A percentile compares a stretch with the other conserved stretches of the same genome.
These are phyloP conservation scores for Neurospora sp. DNA, from an alignment of 495 filamentous ascomycete genomes.

Conservation along the genomic window DNA sequence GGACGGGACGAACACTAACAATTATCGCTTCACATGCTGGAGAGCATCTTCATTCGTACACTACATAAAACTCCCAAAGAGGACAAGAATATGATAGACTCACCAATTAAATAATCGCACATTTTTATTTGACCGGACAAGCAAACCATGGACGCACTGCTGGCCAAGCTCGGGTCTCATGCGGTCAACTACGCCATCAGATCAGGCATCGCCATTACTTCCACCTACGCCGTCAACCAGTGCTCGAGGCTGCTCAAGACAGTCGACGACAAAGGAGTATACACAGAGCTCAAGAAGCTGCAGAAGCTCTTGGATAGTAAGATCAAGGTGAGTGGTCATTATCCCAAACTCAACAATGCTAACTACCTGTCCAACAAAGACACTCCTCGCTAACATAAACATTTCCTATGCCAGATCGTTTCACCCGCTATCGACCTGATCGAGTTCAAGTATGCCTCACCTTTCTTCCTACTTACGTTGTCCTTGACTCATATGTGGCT, in stretches of 20 bases:
- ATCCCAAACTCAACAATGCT: background rate
- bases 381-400: background rate
- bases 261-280: constrained; percentile 54
- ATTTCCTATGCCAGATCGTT: constrained; percentile 50
- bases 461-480: background rate
- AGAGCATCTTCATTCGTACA: background rate
- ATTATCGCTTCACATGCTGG: background rate
- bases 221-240: constrained; percentile 73
- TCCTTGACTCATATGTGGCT: background rate
- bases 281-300: constrained; percentile 56
- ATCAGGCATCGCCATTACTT: constrained; percentile 84
- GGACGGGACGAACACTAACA: background rate
- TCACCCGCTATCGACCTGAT: constrained; percentile 91
- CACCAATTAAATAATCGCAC: background rate
- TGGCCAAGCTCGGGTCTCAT: constrained; percentile 57
- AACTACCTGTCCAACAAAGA: background rate
- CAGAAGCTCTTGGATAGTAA: constrained; percentile 74
- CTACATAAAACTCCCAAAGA: background rate
- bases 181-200: constrained; percentile 87
- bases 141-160: constrained; percentile 61
- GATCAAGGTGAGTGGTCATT: constrained; percentile 52
- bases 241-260: constrained; percentile 66
- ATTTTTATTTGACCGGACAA: constrained; percentile 3
- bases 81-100: background rate
- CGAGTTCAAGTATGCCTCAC: constrained; percentile 59